Percentiles rank a stretch among this genome's conserved stretches.
Evolutionary conservation across 257 asterid genomes (phyloP).

Genomic region (Jasminum sambac): DNA sequence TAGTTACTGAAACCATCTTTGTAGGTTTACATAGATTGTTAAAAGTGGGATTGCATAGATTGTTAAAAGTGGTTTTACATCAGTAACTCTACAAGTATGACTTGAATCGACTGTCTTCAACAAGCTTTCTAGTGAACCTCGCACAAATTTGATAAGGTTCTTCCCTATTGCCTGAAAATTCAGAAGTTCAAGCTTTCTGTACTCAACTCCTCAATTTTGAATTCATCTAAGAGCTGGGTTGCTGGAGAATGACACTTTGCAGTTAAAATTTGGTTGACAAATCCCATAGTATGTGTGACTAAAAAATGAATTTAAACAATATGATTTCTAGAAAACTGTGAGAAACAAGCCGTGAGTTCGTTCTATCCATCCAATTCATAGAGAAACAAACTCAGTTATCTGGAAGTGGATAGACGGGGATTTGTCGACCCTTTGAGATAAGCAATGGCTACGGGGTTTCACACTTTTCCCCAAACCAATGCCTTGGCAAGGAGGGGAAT

Average conservation of each 20-base stretch:
- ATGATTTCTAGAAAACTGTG: no score
- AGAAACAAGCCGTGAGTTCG: no score
- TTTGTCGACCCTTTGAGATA: background rate
- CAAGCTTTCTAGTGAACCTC: background rate
- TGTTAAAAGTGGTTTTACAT: background rate
- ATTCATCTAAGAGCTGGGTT: background rate
- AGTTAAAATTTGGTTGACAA: no score
- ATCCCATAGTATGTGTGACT: no score
- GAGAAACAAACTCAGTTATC: background rate
- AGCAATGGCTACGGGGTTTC: background rate
- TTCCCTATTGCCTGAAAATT: background rate
- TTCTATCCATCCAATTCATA: background rate
- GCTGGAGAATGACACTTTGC: no score
- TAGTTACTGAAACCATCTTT: background rate
- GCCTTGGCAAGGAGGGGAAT: background rate
- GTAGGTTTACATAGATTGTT: no score
- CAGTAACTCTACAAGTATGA: background rate
- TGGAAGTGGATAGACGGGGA: background rate
- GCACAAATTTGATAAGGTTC: background rate
- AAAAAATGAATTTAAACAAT: no score
- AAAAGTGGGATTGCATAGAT: no score
- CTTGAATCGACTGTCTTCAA: background rate
- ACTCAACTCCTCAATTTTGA: background rate
- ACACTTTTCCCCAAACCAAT: background rate
- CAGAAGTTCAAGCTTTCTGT: background rate